Evolutionary conservation across 1,139 yeast genomes (phyloP), one percentile per base, ranked within the genome.

Genomic region (Suhomyces wounanorum): DNA sequence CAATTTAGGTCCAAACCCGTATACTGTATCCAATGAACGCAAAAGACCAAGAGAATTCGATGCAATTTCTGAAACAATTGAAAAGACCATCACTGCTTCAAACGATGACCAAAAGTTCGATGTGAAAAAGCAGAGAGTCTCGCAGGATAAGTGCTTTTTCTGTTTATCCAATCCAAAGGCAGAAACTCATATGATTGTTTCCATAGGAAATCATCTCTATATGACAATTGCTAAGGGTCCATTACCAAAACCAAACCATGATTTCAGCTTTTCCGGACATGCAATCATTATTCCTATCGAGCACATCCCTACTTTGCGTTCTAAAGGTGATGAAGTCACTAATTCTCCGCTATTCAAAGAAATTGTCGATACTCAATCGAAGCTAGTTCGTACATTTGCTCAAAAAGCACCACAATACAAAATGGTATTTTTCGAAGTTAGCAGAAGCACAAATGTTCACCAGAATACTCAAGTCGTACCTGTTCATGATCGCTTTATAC

Each of bases 191-290:
- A 83, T 92, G 86, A 82, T 92, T 30, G 79, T 89, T 0, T 81
- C 95, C 0, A 85, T 92, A 50, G 94, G 89, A 0, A 77, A 78
- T 9, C 72, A 75, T 40, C 70, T 84, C 1, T 92, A 90, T 62
- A 51, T 91, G 53, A 87, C 97, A 0, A 76, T 86, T 14, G 96
- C 97, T 0, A 90, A 89, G 61, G 98, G 98, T 0, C 97, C 97
- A 0, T 68, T 92, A 28, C 80, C 90, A 0, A 68, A 78, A 40
- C 78, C 85, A 2, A 65, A 64, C 52, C 64, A 67, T 49, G 57
- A 59, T 21, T 64, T 79, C 62, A 73, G 76, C 9, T 84, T 89
- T 61, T 82, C 96, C 0, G 96, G 96, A 0, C 97, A 92, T 70
- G 88, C 89, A 13, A 73, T 92, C 43, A 77, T 91, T 8, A 83